Percentiles rank a stretch among this genome's conserved stretches.
These are phyloP conservation scores for Chaetomidium leptoderma DNA, from an alignment of 495 filamentous ascomycete species.

Conservation along the genomic window DNA sequence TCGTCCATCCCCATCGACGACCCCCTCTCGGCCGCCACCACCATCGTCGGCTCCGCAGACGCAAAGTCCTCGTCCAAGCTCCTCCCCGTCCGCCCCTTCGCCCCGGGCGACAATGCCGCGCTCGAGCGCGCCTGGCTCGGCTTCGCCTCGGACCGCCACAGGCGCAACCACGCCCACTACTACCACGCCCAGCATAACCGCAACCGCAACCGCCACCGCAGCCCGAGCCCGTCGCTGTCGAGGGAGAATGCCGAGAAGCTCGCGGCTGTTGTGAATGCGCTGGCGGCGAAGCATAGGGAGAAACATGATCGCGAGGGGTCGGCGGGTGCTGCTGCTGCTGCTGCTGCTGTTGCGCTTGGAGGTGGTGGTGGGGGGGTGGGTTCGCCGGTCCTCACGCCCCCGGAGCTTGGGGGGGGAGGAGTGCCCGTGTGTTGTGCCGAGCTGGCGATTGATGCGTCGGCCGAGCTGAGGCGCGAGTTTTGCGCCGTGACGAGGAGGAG, in stretches of 20 bases:
- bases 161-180: constrained; percentile 36
- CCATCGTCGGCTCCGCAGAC: constrained; percentile 50
- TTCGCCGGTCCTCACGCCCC: not conserved
- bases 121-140: constrained; percentile 69
- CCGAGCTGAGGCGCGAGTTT: constrained; percentile 42
- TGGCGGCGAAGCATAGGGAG: constrained; percentile 34
- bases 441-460: constrained; percentile 40
- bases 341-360: not conserved
- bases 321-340: constrained; percentile 18
- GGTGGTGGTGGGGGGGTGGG: not conserved
- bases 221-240: constrained; percentile 31
- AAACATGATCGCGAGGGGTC: constrained; percentile 34
- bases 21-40: constrained; percentile 66
- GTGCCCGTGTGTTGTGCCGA: constrained; percentile 40
- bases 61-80: constrained; percentile 45
- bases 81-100: constrained; percentile 73
- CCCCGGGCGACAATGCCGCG: constrained; percentile 64
- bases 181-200: constrained; percentile 30
- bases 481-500: constrained; percentile 41
- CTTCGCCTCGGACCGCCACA: constrained; percentile 45
- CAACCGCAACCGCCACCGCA: not conserved
- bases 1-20: constrained; percentile 77
- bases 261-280: constrained; percentile 44
- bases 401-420: constrained; percentile 1
- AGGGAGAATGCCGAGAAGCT: constrained; percentile 38